Evolutionary conservation across 768 basidiomycete genomes (phyloP), one percentile per base, ranked within the genome.

Genomic region (Termitomyces sp.): DNA sequence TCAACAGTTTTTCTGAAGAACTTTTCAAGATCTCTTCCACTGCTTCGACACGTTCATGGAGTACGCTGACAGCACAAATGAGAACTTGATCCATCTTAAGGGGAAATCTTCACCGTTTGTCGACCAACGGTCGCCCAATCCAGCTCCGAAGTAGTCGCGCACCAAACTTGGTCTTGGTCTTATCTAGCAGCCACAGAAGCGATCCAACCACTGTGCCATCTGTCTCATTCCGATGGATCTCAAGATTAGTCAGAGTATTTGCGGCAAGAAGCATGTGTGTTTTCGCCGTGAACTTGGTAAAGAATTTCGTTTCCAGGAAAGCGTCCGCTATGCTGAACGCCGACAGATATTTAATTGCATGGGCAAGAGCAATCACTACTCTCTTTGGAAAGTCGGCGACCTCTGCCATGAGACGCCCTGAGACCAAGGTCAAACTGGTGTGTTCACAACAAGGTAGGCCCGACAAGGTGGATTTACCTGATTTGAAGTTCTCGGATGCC

Each of bases 211-310:
- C 75, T 12, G 80, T 83, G 55, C 81, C 81, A 67, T 97, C 88
- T 0, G 92, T 93, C 66, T 90, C 88, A 64, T 98, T 98, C 35
- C 85, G 82, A 69, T 92, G 95, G n/a, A 99, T 85, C 70, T 98
- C 95, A 73, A 96, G 71, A 67, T 97, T 98, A 13, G 80, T 80
- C 12, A 98, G 72, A 0, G 96, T 96, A 67, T 93, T 97, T 26
- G 86, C 87, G 49, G 88, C 89, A 47, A 99, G 78, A 22, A 93
- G 77, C 95, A 99, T 95, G 61, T 92, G 87, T 0, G 84, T 80
- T 55, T 81, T 80, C 24, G 85, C 83, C 4, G 90, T 77, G 66
- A 98, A 98, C 65, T 75, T 83, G 20, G 75, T 78, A 73, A 97
- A 96, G 68, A 91, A 91, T 24, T 79, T 80, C 2, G 89, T 85